Evolutionary conservation across 148 eudicot genomes (phyloP).

Genomic region (Tetragonia tetragonoides): DNA sequence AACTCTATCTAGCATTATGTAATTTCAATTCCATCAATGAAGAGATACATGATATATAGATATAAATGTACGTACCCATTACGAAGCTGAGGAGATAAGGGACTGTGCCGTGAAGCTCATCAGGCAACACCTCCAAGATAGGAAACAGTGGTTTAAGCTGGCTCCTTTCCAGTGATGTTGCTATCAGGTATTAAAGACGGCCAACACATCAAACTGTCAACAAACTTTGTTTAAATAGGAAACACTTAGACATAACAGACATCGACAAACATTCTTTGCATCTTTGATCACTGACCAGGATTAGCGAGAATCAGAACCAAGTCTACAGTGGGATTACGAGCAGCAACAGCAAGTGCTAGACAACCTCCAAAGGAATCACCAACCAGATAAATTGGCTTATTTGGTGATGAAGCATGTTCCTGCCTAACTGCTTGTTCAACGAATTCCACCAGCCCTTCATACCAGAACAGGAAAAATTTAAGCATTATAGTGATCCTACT

Average conservation of each 20-base stretch:
- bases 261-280: background rate
- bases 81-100: conserved; percentile 86
- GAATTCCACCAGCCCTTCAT: conserved; percentile 63
- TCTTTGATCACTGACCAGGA: conserved; percentile 64
- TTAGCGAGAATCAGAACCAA: conserved; percentile 79
- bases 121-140: conserved; percentile 66
- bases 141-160: conserved; percentile 82
- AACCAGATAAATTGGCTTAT: conserved; percentile 83
- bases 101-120: conserved; percentile 57
- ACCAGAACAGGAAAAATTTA: conserved; percentile 13
- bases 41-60: background rate
- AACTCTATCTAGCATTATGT: background rate
- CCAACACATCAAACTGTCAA: conserved; percentile 11
- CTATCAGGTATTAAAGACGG: conserved; percentile 39
- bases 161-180: conserved; percentile 85
- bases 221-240: conserved; percentile 4
- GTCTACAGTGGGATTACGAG: conserved; percentile 79
- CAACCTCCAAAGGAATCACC: conserved; percentile 97
- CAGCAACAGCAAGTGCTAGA: conserved; percentile 89
- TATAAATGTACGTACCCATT: conserved; percentile 52
- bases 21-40: background rate
- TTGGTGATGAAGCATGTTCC: conserved; percentile 64
- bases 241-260: background rate
- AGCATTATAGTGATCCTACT: conserved; percentile 7
- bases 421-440: conserved; percentile 61